phyloP scores from a whole-genome alignment of 1,284 basidiomycete genomes.

The Sutorius eximius region DNA sequence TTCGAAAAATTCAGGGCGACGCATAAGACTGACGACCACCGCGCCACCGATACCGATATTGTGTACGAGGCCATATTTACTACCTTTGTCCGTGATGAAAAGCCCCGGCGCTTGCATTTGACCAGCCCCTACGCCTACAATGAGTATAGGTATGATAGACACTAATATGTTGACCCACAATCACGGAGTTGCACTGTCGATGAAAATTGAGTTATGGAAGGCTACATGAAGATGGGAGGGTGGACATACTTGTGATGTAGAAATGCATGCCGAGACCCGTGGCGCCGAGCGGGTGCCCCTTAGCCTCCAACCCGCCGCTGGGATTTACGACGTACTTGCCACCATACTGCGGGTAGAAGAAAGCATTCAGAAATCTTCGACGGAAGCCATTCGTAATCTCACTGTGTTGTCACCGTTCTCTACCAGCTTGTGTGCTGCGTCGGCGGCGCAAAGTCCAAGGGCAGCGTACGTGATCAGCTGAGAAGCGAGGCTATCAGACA shows the following conservation, averaged over 20 bases:
- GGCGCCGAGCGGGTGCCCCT: slow-evolving; percentile 84
- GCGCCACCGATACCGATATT: slow-evolving; percentile 84
- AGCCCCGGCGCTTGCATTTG: slow-evolving; percentile 79
- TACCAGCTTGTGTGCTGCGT: slow-evolving; percentile 75
- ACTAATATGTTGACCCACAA: slow-evolving; percentile 44
- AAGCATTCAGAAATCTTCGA: neutral
- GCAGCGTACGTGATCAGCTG: slow-evolving; percentile 85
- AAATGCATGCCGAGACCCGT: slow-evolving; percentile 88
- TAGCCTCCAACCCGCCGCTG: slow-evolving; percentile 83
- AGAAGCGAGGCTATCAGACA: neutral
- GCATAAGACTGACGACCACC: slow-evolving; percentile 71
- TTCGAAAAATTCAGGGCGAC: slow-evolving; percentile 72
- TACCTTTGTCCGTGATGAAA: slow-evolving; percentile 65
- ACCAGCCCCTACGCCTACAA: slow-evolving; percentile 58
- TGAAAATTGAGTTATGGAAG: neutral
- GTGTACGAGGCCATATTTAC: slow-evolving; percentile 80
- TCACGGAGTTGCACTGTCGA: slow-evolving; percentile 68
- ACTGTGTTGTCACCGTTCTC: slow-evolving; percentile 83
- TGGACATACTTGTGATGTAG: slow-evolving; percentile 73
- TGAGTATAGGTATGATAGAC: neutral
- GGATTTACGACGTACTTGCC: slow-evolving; percentile 90
- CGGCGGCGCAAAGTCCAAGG: slow-evolving; percentile 68
- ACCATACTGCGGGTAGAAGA: slow-evolving; percentile 54
- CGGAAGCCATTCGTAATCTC: slow-evolving; percentile 17
- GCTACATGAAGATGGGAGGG: neutral